Percentiles rank a stretch among this genome's conserved stretches.
Conservation (phyloP, 1,139 yeast species). For the Candida anutae region DNA sequence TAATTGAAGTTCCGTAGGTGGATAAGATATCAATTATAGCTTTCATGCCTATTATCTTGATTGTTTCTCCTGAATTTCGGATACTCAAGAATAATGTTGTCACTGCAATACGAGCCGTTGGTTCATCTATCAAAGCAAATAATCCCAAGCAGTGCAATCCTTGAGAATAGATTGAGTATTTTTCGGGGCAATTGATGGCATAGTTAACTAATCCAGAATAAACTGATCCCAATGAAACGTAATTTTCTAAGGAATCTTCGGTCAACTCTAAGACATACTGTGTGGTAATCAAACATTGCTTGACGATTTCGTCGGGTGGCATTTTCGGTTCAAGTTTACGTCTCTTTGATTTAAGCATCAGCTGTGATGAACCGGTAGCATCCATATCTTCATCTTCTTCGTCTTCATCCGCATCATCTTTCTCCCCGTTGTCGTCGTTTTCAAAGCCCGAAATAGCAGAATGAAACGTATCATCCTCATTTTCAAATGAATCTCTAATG, state of each 20-base stretch:
- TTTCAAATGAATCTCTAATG: constrained; percentile 61
- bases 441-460: constrained; percentile 44
- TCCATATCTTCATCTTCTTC: constrained; percentile 17
- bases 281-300: constrained; percentile 64
- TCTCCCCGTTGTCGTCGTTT: constrained; percentile 27
- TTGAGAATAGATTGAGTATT: constrained; percentile 49
- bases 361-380: constrained; percentile 2
- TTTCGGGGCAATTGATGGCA: constrained; percentile 58
- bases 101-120: constrained; percentile 11
- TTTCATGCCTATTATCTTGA: constrained; percentile 57
- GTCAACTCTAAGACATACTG: constrained; percentile 65
- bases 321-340: constrained; percentile 30
- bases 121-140: constrained; percentile 61
- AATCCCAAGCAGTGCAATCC: constrained; percentile 77
- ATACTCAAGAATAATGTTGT: constrained; percentile 9
- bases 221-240: constrained; percentile 63
- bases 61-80: constrained; percentile 37
- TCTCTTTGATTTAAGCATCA: constrained; percentile 11
- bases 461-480: constrained; percentile 41
- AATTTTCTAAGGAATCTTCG: constrained; percentile 56
- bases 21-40: constrained; percentile 74
- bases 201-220: constrained; percentile 77
- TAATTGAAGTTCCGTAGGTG: constrained; percentile 62
- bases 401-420: constrained; percentile 18
- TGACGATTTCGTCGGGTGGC: constrained; percentile 43